Conservation (phyloP, 306 rosid genomes). For the Prunus mira region DNA sequence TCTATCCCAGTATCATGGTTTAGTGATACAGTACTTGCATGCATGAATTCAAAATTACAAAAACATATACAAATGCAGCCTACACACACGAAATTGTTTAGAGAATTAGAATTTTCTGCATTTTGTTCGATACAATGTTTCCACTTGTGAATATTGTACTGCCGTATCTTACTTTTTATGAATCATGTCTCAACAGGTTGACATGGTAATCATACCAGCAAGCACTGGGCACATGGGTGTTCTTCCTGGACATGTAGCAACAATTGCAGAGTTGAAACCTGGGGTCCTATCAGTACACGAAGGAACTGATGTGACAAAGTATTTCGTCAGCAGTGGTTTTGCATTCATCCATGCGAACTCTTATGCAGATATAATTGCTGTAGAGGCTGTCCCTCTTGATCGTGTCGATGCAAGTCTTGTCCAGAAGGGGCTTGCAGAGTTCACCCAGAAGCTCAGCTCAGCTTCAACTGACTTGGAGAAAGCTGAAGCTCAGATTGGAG, state of each 20-base stretch:
- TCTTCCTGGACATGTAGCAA: constrained; percentile 98
- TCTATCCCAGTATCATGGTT: not conserved
- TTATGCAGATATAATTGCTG: constrained; percentile 72
- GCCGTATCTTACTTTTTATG: not conserved
- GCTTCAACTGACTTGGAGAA: constrained; percentile 94
- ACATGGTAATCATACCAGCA: constrained; percentile 94
- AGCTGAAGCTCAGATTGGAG: constrained; percentile 98
- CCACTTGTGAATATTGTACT: not conserved
- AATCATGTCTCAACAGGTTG: constrained; percentile 58
- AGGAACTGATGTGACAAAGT: constrained; percentile 69
- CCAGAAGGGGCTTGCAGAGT: constrained; percentile 94
- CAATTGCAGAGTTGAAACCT: constrained; percentile 96
- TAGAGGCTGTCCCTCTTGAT: constrained; percentile 89
- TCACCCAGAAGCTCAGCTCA: constrained; percentile 86
- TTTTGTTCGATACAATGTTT: not conserved
- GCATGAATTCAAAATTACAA: not conserved
- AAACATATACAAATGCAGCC: not conserved
- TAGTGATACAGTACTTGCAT: not conserved
- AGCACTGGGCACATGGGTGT: constrained; percentile 98
- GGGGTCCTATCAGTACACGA: constrained; percentile 85
- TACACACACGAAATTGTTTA: not conserved
- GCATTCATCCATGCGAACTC: constrained; percentile 93
- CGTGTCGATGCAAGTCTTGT: constrained; percentile 65
- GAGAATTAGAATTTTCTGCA: not conserved
- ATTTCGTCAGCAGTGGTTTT: constrained; percentile 91